Percentiles rank a stretch among this genome's conserved stretches.
phyloP scores from a whole-genome alignment of 1,284 basidiomycete genomes.

The Takashimella tepidaria region DNA sequence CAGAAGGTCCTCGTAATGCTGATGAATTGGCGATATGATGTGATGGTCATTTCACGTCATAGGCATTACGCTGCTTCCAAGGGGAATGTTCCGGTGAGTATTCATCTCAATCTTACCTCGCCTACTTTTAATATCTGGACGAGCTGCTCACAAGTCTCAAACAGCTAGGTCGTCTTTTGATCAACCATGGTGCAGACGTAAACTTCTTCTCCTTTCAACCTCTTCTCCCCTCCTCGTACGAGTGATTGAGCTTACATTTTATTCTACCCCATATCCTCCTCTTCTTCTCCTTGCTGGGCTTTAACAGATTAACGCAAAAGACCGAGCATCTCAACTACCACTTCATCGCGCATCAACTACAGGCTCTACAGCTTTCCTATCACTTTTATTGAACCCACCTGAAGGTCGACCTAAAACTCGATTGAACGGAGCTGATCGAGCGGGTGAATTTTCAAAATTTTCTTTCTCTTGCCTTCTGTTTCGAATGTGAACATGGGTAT shows the following conservation, averaged over 20 bases:
- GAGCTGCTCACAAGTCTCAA: no score
- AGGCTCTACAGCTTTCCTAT: conserved; percentile 79
- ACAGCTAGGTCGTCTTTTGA: conserved; percentile 79
- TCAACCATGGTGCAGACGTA: conserved; percentile 81
- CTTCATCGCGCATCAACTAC: conserved; percentile 92
- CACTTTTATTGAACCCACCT: conserved; percentile 68
- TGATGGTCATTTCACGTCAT: conserved; percentile 38
- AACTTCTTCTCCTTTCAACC: conserved; percentile 17
- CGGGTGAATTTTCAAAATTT: conserved; percentile 58
- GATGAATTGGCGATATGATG: no score
- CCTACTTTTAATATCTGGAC: no score
- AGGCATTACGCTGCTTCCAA: conserved; percentile 92
- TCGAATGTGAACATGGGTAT: no score
- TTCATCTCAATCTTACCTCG: no score
- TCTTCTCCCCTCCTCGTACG: conserved; percentile 8
- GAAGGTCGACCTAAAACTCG: conserved; percentile 70
- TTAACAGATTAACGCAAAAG: conserved; percentile 88
- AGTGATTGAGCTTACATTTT: conserved; percentile 27
- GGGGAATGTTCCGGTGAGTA: conserved; percentile 70
- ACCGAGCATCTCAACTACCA: conserved; percentile 83
- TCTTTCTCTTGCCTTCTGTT: not conserved
- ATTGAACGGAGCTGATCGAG: conserved; percentile 76
- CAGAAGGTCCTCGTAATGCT: no score
- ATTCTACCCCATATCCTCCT: not conserved
- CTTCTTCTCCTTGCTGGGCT: not conserved